These are phyloP conservation scores for Ceratocystis harringtonii DNA, from an alignment of 2,329 filamentous ascomycete species.

Conservation along the genomic window DNA sequence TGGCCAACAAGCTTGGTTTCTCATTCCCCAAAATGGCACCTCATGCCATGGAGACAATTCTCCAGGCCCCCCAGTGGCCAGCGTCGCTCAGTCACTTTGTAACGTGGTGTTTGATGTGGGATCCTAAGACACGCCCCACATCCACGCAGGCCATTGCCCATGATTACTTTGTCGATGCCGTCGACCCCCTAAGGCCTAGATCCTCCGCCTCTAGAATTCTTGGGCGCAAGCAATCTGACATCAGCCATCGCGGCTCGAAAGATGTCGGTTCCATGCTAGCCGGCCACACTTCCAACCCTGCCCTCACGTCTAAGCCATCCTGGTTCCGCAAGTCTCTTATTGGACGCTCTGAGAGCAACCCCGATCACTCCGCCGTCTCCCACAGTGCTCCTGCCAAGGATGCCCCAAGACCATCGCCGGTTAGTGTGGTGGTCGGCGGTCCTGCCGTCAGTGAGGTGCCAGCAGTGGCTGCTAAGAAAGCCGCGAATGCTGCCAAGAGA, in stretches of 20 bases:
- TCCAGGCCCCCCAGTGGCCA: slow-evolving; percentile 85
- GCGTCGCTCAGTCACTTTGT: slow-evolving; percentile 78
- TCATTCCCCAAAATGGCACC: slow-evolving; percentile 99
- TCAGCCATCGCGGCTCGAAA: slow-evolving; percentile 51
- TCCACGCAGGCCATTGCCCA: slow-evolving; percentile 89
- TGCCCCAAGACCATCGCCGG: slow-evolving; percentile 31
- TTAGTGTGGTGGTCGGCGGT: slow-evolving; percentile 23
- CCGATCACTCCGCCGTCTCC: slow-evolving; percentile 5
- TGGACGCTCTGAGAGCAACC: slow-evolving; percentile 49
- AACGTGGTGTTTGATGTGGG: slow-evolving; percentile 98
- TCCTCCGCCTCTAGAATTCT: slow-evolving; percentile 72
- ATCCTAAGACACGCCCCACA: slow-evolving; percentile 80
- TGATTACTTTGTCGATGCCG: slow-evolving; percentile 84
- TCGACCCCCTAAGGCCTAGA: slow-evolving; percentile 84
- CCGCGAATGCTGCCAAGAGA: slow-evolving; percentile 51
- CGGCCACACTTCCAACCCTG: slow-evolving; percentile 25
- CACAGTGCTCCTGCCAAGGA: slow-evolving; percentile 29
- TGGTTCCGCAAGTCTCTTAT: slow-evolving; percentile 97
- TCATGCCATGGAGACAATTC: slow-evolving; percentile 86
- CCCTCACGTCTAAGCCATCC: slow-evolving; percentile 59
- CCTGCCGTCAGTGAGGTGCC: slow-evolving; percentile 29
- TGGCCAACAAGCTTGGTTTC: slow-evolving; percentile 93
- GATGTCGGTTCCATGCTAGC: slow-evolving; percentile 29
- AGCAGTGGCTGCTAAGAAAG: slow-evolving; percentile 25
- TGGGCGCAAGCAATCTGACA: slow-evolving; percentile 78